Evolutionary conservation across 2,329 filamentous ascomycete species (phyloP).

Genomic region (Eurotiales sp.): DNA sequence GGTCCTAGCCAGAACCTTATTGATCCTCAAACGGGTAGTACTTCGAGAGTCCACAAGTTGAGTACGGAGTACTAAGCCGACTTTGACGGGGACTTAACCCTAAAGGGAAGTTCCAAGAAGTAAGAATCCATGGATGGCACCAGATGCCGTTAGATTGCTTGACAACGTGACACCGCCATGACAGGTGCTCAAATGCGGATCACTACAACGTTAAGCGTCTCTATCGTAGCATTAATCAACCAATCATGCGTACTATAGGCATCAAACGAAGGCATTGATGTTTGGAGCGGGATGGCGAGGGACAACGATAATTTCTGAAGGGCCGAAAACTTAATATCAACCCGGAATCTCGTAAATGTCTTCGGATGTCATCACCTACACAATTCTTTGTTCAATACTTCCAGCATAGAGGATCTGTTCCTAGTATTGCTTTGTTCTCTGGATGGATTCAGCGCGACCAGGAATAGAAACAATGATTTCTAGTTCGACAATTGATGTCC

Average conservation of each 20-base stretch:
- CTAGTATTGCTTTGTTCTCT: neutral
- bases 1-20: too few relatives aligned
- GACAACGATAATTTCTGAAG: too few relatives aligned
- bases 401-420: neutral
- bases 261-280: neutral
- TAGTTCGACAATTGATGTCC: conserved; percentile 33
- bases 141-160: neutral
- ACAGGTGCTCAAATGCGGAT: neutral
- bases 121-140: neutral
- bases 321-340: neutral
- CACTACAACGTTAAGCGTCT: neutral
- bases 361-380: neutral
- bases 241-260: neutral
- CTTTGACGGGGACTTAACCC: neutral
- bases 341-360: neutral
- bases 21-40: too few relatives aligned
- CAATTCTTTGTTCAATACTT: neutral
- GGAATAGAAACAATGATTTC: conserved; percentile 14
- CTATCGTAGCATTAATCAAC: neutral
- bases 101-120: neutral
- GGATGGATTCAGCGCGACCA: neutral
- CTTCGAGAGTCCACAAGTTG: neutral
- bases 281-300: neutral
- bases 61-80: neutral
- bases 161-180: neutral